These are phyloP conservation scores for Globisporangium cystogenes DNA, from an alignment of 352 stramenopile genomes.

Conservation along the genomic window DNA sequence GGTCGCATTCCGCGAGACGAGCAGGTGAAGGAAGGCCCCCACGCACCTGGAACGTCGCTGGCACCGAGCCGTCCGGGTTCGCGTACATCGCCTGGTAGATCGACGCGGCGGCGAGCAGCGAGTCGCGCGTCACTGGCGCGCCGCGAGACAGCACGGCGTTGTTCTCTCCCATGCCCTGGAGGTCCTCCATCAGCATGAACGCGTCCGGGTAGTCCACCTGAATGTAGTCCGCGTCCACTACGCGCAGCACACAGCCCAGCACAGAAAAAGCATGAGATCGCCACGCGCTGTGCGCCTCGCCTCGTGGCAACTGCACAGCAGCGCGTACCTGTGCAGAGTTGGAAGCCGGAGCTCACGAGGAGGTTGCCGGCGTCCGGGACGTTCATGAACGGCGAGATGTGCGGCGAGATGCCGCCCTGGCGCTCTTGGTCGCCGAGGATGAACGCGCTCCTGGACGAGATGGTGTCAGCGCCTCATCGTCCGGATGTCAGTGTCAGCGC, in stretches of 20 bases:
- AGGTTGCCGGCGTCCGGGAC: conserved; percentile 94
- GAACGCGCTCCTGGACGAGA: conserved; percentile 68
- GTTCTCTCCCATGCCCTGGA: conserved; percentile 95
- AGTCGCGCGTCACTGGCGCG: conserved; percentile 80
- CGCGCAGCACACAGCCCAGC: not conserved
- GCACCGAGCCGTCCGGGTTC: conserved; percentile 82
- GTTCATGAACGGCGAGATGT: conserved; percentile 95
- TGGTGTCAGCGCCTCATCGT: too few species aligned
- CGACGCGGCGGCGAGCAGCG: conserved; percentile 90
- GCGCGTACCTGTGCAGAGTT: conserved; percentile 82
- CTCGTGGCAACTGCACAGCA: too few species aligned
- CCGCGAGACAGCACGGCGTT: conserved; percentile 79
- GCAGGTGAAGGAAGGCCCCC: too few species aligned
- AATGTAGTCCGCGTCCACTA: conserved; percentile 96
- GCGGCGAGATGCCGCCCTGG: conserved; percentile 91
- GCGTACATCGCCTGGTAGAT: conserved; percentile 95
- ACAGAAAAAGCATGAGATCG: not conserved
- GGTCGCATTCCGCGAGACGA: too few species aligned
- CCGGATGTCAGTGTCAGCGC: conserved; percentile 1
- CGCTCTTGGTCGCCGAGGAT: conserved; percentile 94
- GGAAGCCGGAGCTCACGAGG: conserved; percentile 90
- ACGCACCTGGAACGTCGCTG: conserved; percentile 91
- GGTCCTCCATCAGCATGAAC: conserved; percentile 95
- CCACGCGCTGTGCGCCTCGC: too few species aligned
- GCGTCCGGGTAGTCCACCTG: conserved; percentile 93